Evolutionary conservation across 2,329 filamentous ascomycete genomes (phyloP).

Genomic region (Colletotrichum noveboracense): DNA sequence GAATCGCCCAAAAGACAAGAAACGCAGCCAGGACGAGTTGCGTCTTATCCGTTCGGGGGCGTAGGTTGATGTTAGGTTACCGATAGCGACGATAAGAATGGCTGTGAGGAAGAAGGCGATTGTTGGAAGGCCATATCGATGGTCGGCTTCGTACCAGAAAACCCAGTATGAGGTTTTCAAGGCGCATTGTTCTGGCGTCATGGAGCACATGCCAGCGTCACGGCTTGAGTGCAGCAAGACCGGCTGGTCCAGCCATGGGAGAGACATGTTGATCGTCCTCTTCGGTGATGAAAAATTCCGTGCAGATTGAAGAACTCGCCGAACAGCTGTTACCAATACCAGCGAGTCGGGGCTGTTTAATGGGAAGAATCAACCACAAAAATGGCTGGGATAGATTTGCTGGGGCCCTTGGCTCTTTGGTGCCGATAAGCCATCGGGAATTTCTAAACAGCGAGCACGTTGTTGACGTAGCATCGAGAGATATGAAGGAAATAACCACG

Average conservation of each 20-base stretch:
- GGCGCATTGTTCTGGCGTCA: constrained; percentile 48
- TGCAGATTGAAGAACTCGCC: not conserved
- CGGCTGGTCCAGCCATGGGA: constrained; percentile 43
- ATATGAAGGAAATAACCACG: not conserved
- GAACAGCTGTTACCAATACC: not conserved
- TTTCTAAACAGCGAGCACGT: not conserved
- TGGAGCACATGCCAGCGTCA: constrained; percentile 30
- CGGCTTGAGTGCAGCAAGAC: constrained; percentile 44
- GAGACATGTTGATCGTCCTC: not conserved
- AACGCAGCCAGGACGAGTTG: not conserved
- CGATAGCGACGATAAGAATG: constrained; percentile 53
- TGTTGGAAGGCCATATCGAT: constrained; percentile 56
- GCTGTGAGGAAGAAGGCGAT: constrained; percentile 56
- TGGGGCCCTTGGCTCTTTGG: not conserved
- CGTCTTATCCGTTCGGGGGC: constrained; percentile 33
- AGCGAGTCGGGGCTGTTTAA: not conserved
- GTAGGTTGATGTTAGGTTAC: constrained; percentile 42
- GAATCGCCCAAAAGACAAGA: constrained; percentile 11
- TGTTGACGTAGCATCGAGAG: not conserved
- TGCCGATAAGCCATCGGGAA: not conserved
- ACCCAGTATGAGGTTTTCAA: constrained; percentile 52
- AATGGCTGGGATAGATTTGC: not conserved
- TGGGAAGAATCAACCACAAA: not conserved
- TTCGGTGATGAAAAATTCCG: not conserved
- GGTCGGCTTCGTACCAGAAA: constrained; percentile 48